Conservation (phyloP, 148 eudicot species). For the Rhododendron kiyosumense region DNA sequence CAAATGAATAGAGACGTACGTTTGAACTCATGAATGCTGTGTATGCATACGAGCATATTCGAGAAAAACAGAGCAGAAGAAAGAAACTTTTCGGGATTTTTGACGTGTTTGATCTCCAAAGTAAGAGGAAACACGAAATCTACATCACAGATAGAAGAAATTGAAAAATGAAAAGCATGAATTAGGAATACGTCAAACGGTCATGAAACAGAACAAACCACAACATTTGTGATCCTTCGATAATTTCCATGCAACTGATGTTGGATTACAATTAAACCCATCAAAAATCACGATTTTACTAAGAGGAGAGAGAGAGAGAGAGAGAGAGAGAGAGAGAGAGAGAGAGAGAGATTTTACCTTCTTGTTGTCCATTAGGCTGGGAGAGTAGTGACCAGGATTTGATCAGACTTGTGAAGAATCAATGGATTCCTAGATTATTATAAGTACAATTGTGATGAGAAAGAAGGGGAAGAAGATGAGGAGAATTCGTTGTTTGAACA, state of each 20-base stretch:
- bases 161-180: background rate
- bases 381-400: background rate
- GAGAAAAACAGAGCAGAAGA: background rate
- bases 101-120: background rate
- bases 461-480: background rate
- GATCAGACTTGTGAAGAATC: background rate
- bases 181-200: background rate
- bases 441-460: background rate
- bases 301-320: background rate
- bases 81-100: background rate
- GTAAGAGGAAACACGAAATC: background rate
- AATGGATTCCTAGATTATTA: background rate
- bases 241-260: background rate
- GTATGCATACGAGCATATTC: background rate
- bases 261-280: background rate
- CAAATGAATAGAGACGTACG: too few species aligned
- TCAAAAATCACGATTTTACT: background rate
- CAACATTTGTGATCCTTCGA: background rate
- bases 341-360: background rate
- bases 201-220: background rate
- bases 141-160: background rate
- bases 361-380: constrained; percentile 7
- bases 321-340: background rate
- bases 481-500: too few species aligned
- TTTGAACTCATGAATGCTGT: background rate